A percentile compares a stretch with the other conserved stretches of the same genome.
These are phyloP conservation scores for Phytophthora hibernalis DNA, from an alignment of 352 stramenopile genomes.

Conservation along the genomic window DNA sequence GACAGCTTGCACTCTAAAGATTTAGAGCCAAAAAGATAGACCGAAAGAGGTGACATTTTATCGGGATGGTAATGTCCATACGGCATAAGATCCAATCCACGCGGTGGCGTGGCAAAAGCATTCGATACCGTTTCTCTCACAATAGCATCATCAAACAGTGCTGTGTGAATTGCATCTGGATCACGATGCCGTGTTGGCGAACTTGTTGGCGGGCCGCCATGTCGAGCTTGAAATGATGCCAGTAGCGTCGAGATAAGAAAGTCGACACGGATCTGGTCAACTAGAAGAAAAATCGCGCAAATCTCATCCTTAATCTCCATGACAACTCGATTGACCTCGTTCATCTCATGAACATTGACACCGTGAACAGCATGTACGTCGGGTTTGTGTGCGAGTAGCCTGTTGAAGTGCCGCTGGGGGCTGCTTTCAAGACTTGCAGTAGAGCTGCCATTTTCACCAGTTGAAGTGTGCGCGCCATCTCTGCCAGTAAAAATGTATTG, in stretches of 20 bases:
- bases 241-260: conserved; percentile 72
- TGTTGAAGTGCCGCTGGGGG: conserved; percentile 33
- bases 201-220: conserved; percentile 32
- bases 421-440: conserved; percentile 9
- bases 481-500: conserved; percentile 23
- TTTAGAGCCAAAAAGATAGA: conserved; percentile 54
- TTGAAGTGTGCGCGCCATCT: conserved; percentile 3
- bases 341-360: conserved; percentile 45
- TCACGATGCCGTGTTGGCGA: conserved; percentile 24
- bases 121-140: conserved; percentile 28
- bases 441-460: conserved; percentile 2
- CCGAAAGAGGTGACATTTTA: conserved; percentile 55
- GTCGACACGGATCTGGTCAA: conserved; percentile 70
- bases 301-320: conserved; percentile 85
- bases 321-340: conserved; percentile 53
- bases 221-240: conserved; percentile 47
- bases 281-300: conserved; percentile 62
- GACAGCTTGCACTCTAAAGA: conserved; percentile 72
- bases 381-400: conserved; percentile 20
- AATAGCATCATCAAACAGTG: conserved; percentile 34
- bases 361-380: conserved; percentile 1
- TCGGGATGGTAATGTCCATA: conserved; percentile 32
- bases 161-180: conserved; percentile 34
- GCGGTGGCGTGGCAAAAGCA: conserved; percentile 15
- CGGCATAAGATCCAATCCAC: conserved; percentile 30